These are phyloP conservation scores for Botrytis pseudocinerea DNA, from an alignment of 2,329 filamentous ascomycete species.

Conservation along the genomic window DNA sequence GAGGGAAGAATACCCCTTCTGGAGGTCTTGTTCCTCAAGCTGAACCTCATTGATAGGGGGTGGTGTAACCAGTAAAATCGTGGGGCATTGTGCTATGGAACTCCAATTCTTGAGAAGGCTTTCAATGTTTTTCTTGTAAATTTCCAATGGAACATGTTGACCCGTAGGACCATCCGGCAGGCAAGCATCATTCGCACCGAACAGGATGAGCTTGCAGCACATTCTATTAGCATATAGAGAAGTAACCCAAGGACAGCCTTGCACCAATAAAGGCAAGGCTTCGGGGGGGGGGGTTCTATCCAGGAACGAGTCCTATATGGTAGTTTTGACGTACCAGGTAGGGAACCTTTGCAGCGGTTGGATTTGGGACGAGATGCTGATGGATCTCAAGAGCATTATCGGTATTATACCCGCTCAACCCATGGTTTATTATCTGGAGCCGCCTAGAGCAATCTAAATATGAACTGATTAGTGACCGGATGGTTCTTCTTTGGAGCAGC, in stretches of 20 bases:
- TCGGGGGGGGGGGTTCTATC: neutral
- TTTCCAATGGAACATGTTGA: conserved; percentile 76
- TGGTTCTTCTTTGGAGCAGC: conserved; percentile 19
- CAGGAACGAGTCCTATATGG: neutral
- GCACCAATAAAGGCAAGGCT: neutral
- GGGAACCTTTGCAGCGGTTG: conserved; percentile 60
- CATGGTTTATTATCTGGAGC: conserved; percentile 85
- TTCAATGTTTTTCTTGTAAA: conserved; percentile 72
- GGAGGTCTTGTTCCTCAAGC: conserved; percentile 40
- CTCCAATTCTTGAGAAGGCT: conserved; percentile 71
- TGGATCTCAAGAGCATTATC: conserved; percentile 70
- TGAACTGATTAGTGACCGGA: conserved; percentile 23
- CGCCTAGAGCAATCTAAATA: conserved; percentile 68
- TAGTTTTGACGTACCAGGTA: conserved; percentile 52
- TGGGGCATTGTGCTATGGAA: conserved; percentile 62
- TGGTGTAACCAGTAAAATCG: conserved; percentile 76
- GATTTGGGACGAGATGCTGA: conserved; percentile 68
- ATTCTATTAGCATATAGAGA: neutral
- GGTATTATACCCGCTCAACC: conserved; percentile 81
- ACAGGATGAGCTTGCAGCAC: conserved; percentile 55
- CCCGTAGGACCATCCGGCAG: conserved; percentile 55
- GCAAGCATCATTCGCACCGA: conserved; percentile 89
- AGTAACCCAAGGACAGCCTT: neutral
- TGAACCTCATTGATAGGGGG: conserved; percentile 69
- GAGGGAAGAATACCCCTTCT: conserved; percentile 41